Evolutionary conservation across 1,139 yeast species (phyloP).

Genomic region (Diutina sp.): DNA sequence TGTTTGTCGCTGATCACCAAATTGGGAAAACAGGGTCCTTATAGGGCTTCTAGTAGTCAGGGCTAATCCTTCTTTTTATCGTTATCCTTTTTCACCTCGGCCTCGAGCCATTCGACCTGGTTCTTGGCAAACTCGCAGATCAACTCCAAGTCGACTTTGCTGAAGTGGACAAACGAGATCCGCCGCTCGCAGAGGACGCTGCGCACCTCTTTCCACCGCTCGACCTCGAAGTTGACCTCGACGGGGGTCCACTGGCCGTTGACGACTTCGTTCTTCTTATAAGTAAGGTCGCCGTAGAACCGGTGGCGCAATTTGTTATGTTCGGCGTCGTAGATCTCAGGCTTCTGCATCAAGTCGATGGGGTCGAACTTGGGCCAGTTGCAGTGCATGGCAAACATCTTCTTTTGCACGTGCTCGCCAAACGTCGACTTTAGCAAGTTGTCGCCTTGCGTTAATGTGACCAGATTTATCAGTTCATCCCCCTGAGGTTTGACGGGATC

Average conservation of each 20-base stretch:
- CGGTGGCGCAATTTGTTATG: background rate
- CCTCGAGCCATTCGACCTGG: background rate
- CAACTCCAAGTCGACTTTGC: background rate
- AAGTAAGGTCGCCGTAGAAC: background rate
- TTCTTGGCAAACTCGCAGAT: background rate
- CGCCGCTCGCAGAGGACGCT: background rate
- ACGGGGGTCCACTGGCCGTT: background rate
- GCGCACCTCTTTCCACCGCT: background rate
- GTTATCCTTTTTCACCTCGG: background rate
- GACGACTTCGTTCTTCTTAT: background rate
- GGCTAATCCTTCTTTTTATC: background rate
- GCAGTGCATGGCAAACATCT: constrained; percentile 1
- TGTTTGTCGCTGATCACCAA: too few species aligned
- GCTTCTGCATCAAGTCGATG: background rate
- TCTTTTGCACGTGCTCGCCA: background rate
- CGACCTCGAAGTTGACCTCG: background rate
- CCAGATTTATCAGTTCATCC: background rate
- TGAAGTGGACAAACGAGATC: background rate
- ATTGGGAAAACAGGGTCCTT: too few species aligned
- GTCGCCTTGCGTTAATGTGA: background rate
- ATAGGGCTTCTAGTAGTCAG: too few species aligned
- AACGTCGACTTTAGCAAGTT: background rate
- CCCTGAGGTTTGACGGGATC: background rate
- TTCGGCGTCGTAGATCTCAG: background rate
- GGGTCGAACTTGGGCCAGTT: constrained; percentile 2